These are phyloP conservation scores for Syzygium jambos DNA, from an alignment of 345 rosid species.

Conservation along the genomic window DNA sequence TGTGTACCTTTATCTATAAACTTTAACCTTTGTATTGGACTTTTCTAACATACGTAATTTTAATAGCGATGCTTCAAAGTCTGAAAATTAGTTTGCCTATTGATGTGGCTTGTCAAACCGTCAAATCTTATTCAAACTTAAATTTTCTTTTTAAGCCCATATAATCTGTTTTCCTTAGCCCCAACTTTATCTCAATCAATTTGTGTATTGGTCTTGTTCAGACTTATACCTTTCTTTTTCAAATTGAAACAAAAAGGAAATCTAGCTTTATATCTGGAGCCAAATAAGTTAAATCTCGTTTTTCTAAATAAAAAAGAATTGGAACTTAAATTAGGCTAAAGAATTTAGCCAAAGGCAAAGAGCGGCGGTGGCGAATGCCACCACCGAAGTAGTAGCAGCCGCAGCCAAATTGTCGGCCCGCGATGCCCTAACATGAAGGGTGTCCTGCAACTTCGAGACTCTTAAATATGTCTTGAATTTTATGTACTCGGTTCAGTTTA, in stretches of 20 bases:
- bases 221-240: background rate
- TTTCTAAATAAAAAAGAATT: background rate
- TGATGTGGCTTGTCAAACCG: background rate
- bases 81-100: background rate
- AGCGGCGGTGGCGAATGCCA: constrained; percentile 79
- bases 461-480: too few relatives aligned
- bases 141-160: background rate
- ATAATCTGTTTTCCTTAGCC: background rate
- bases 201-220: background rate
- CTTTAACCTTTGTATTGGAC: background rate
- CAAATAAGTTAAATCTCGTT: background rate
- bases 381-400: constrained; percentile 53
- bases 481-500: too few relatives aligned
- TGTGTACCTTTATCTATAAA: background rate
- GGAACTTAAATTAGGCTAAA: background rate
- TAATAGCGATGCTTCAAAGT: background rate
- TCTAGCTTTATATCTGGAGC: background rate
- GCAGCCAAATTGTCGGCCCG: constrained; percentile 74
- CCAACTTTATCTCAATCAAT: background rate
- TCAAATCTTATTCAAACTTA: background rate
- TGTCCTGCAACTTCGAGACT: constrained; percentile 71
- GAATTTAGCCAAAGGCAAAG: constrained; percentile 59
- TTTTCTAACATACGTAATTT: background rate
- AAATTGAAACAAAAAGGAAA: background rate
- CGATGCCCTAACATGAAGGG: constrained; percentile 68